Evolutionary conservation across 176 grass and related monocot species (phyloP).

Genomic region (Oryza australiensis): DNA sequence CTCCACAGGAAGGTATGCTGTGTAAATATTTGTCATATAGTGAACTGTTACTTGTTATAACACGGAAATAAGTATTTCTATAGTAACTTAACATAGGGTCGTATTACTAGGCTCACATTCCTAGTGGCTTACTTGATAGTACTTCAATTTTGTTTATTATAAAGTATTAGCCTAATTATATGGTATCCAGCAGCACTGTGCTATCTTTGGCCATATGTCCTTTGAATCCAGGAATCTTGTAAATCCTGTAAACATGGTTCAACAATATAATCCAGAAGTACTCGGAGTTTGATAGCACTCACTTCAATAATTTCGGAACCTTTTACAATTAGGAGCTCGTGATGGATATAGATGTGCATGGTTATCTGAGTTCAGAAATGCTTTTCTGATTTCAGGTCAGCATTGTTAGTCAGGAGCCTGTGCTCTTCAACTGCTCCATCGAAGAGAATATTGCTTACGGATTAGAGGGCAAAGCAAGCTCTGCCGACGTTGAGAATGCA

Average conservation of each 20-base stretch:
- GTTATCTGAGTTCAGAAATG: background rate
- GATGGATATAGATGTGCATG: conserved; percentile 10
- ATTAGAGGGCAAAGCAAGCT: conserved; percentile 59
- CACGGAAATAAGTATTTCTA: background rate
- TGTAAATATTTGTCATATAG: background rate
- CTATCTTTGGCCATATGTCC: background rate
- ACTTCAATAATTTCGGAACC: conserved; percentile 13
- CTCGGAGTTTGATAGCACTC: background rate
- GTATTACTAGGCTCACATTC: background rate
- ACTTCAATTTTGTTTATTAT: conserved; percentile 17
- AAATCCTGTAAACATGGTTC: background rate
- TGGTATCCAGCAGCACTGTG: background rate
- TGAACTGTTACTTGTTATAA: conserved; percentile 5
- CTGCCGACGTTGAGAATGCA: conserved; percentile 68
- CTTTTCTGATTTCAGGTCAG: conserved; percentile 68
- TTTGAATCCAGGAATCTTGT: background rate
- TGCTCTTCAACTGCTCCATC: conserved; percentile 91
- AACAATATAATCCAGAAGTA: background rate
- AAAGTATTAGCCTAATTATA: background rate
- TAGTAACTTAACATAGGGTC: background rate
- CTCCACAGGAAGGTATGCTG: conserved; percentile 80
- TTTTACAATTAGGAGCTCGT: background rate
- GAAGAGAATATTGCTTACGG: conserved; percentile 99
- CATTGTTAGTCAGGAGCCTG: conserved; percentile 98
- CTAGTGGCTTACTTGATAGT: conserved; percentile 18